Evolutionary conservation across 306 rosid species (phyloP), one percentile per base, ranked within the genome.

Genomic region (barrel medic (Medicago truncatula)): DNA sequence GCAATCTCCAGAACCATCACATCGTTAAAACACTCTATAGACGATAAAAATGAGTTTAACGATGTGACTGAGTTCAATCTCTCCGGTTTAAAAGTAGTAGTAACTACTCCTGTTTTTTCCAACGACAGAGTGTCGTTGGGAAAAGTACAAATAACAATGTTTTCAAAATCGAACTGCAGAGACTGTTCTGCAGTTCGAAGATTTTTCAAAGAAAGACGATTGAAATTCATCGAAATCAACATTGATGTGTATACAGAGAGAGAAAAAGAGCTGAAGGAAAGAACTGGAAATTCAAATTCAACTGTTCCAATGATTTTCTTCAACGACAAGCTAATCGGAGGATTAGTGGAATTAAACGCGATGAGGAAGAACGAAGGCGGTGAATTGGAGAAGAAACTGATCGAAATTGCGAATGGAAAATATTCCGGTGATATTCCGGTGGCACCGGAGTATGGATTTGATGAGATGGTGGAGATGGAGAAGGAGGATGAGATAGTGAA

Each of bases 261-360:
- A 28, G 93, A 89, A 81, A 76, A 75, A 23, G 98, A 95, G 84
- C 84, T 95, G 0, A 13, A 59, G 1, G 81, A 85, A 28, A 75
- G 93, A 69, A 89, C 97, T 9, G 97, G 97, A 1, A 84, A 54
- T 47, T 16, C 73, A 0, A 75, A 54, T 52, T 21, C 70, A 0
- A 74, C 91, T 10, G 98, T 95, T 70, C 98, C 98, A 46, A 87
- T 84, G 87, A 85, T 95, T 21, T 95, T 95, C 89, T 90, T 95
- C 88, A 90, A 92, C 81, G 96, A 84, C 80, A 86, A 87, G 74
- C 59, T 87, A 2, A 81, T 95, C 4, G 98, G 98, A 8, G 97
- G 98, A 2, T 76, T 95, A 67, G 97, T 89, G 70, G 97, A 89
- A 13, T 72, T 95, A 62, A 95, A 95, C 31, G 81, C 88, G 50